phyloP scores from a whole-genome alignment of 768 basidiomycete genomes.

The Rhizopogon vinicolor region DNA sequence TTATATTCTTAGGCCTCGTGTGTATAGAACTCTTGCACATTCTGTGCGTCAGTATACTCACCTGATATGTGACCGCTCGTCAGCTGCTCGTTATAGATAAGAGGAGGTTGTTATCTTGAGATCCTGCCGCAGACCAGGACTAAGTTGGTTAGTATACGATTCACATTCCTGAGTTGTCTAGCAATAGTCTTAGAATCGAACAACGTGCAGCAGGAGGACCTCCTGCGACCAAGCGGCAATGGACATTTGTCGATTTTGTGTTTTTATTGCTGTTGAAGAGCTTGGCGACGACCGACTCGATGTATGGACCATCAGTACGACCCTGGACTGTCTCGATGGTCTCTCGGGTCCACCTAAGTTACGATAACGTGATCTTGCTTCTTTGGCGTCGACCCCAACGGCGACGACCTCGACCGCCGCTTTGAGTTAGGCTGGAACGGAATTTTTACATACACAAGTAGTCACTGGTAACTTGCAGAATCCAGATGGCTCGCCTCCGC shows the following conservation, averaged over 20 bases:
- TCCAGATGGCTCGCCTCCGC: slow-evolving; percentile 23
- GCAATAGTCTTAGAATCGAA: too few relatives aligned
- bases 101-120: too few relatives aligned
- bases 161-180: too few relatives aligned
- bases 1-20: background rate
- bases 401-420: background rate
- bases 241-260: too few relatives aligned
- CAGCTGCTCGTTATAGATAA: too few relatives aligned
- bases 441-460: too few relatives aligned
- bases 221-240: too few relatives aligned
- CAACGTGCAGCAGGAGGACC: too few relatives aligned
- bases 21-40: background rate
- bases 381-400: background rate
- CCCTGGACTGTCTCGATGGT: background rate
- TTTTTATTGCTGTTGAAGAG: too few relatives aligned
- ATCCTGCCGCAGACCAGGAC: too few relatives aligned
- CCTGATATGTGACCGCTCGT: background rate
- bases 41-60: background rate
- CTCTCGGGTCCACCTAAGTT: background rate
- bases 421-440: slow-evolving; percentile 1
- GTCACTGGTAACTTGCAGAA: background rate
- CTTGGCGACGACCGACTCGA: too few relatives aligned
- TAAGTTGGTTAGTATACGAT: too few relatives aligned
- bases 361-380: background rate
- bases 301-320: background rate